These are phyloP conservation scores for Talaromyces trachyspermus DNA, from an alignment of 495 filamentous ascomycete species.

Conservation along the genomic window DNA sequence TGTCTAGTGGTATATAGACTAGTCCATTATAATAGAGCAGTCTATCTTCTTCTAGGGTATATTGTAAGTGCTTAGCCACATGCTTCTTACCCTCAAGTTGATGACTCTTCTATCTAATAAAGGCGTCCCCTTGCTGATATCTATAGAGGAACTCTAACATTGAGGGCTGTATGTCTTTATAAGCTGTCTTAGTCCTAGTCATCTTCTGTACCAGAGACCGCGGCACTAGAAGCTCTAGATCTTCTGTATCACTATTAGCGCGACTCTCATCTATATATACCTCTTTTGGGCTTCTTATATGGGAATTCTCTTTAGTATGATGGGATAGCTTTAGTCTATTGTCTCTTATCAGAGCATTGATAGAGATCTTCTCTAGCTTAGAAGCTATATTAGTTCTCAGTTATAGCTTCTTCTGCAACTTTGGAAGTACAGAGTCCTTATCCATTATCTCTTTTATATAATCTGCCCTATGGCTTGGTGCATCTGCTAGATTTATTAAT, in stretches of 20 bases:
- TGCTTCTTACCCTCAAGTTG: too few species aligned
- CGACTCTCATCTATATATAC: background rate
- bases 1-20: too few species aligned
- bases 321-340: too few species aligned
- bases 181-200: background rate
- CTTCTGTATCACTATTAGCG: background rate
- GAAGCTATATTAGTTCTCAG: too few species aligned
- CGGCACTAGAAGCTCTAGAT: background rate
- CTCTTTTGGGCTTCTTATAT: background rate
- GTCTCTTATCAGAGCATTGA: too few species aligned
- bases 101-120: background rate
- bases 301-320: background rate
- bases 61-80: slow-evolving; percentile 1
- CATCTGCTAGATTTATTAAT: too few species aligned
- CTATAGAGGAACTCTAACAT: too few species aligned
- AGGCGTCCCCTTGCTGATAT: slow-evolving; percentile 3
- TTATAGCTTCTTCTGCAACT: too few species aligned
- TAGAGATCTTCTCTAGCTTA: too few species aligned
- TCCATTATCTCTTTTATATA: too few species aligned
- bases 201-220: background rate
- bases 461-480: too few species aligned
- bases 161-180: background rate
- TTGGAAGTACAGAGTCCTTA: too few species aligned
- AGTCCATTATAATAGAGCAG: slow-evolving; percentile 1
- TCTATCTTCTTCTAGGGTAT: background rate